Evolutionary conservation across 2,329 filamentous ascomycete genomes (phyloP), one percentile per base, ranked within the genome.

Genomic region (Diaporthe ilicicola): DNA sequence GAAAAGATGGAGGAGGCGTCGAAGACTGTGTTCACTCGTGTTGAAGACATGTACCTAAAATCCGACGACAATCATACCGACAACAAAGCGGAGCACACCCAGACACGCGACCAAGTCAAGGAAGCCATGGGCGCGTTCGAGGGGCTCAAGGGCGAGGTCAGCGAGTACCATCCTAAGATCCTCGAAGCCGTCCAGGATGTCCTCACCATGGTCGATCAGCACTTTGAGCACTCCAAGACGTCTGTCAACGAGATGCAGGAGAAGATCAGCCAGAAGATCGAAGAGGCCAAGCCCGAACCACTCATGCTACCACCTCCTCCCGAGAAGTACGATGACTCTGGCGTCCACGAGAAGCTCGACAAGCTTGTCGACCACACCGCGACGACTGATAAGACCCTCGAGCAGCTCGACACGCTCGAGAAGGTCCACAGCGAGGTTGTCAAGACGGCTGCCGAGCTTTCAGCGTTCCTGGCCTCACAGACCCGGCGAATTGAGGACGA

Each of bases 1-100:
- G 93, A 97, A 77, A 95, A 94, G 81, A 92, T 95, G 87, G 91
- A 94, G 69, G 92, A 94, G 77, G 94, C 96, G 54, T 95, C 94
- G 9, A 94, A 93, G 82, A 94, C 93, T 0, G 93, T 97, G 37
- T 95, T 97, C 75, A 89, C 88, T 65, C 91, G 92, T 74, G 92
- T 97, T 17, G 93, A 97, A 69, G 91, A 95, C 56, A 91, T 95
- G 4, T 91, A 92, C 74, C 84, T 83, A 73, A 94, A 93, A 79
- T 84, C 94, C 15, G 93, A 97, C 70, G 93, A 95, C 77, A 89
- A 88, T 56, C 91, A 95, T 75, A 83, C 88, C 0, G 92, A 94
- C 22, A 88, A 87, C 74, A 95, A 93, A 82, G 86, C 89, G 1
- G 93, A 97, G 78, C 94, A 98, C 77, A 88, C 94, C 75, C 88